A percentile compares a stretch with the other conserved stretches of the same genome.
Conservation (phyloP, 2,329 filamentous ascomycete species). For the Nemania bipapillata region DNA sequence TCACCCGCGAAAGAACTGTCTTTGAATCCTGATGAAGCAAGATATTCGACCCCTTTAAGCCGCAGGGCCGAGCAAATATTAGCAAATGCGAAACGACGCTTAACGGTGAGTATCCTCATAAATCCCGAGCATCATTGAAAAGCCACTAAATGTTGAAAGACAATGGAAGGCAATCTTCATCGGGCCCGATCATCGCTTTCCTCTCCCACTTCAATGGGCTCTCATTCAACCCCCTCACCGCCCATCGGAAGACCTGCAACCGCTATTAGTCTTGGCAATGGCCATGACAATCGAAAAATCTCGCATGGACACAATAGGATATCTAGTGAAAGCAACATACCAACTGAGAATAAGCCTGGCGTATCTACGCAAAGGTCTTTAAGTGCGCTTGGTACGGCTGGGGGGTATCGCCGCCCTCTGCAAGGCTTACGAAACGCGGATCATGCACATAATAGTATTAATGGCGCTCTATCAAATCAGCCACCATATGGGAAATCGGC, state of each 20-base stretch:
- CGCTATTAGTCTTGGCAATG: constrained; percentile 51
- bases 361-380: constrained; percentile 67
- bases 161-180: constrained; percentile 91
- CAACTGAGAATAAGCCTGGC: constrained; percentile 56
- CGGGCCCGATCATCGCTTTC: constrained; percentile 78
- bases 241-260: constrained; percentile 57
- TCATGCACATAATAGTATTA: constrained; percentile 52
- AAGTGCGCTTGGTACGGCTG: constrained; percentile 70
- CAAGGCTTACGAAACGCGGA: constrained; percentile 59
- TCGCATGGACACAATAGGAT: constrained; percentile 67
- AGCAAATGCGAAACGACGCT: constrained; percentile 87
- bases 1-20: constrained; percentile 45
- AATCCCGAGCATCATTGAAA: neutral
- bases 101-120: constrained; percentile 72
- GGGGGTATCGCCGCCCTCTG: constrained; percentile 66
- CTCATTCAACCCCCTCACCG: constrained; percentile 65
- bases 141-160: constrained; percentile 62
- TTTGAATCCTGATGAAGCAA: constrained; percentile 62
- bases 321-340: constrained; percentile 69
- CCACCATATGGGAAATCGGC: constrained; percentile 40
- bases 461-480: constrained; percentile 41
- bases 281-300: constrained; percentile 42
- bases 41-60: constrained; percentile 79
- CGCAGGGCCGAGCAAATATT: constrained; percentile 88
- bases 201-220: constrained; percentile 55